Evolutionary conservation across 129 eudicot species (phyloP), one percentile per base, ranked within the genome.

Genomic region (Erigeron canadensis): DNA sequence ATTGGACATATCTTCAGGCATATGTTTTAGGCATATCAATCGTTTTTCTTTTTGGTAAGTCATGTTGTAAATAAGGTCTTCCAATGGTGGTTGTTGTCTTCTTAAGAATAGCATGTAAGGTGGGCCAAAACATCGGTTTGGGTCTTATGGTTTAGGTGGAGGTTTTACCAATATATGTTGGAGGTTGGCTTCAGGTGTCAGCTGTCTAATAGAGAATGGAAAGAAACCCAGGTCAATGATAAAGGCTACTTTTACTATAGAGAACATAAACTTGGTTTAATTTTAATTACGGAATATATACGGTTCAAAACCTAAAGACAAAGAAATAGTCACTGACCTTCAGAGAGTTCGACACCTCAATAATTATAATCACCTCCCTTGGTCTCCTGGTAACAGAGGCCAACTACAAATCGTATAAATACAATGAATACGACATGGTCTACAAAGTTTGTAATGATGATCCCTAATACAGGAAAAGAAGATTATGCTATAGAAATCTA

Each of bases 111-210:
- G 72, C 59, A 3, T 22, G 72, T 46, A 79, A 41, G 87, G 88
- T 78, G 77, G 91, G 87, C 88, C 91, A 80, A 75, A 75, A 84
- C 82, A 81, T 84, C 78, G 87, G 83, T 76, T 83, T 91, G 76
- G 96, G 92, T 83, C 96, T 86, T 86, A 96, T 73, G 96, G 89
- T 85, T 87, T 85, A 79, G 96, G 92, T 88, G 59, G 88, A 73
- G 91, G 91, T 95, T 84, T 89, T 92, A 76, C 16, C 41, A 60
- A 23, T 60, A 63, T 63, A 81, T 82, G 87, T 75, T 72, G 62
- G 67, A 82, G 88, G 88, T 85, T 81, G 91, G 88, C 98, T 89
- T 89, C 87, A 44, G 80, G 75, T 74, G 67, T 85, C 89, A 84
- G 98, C 96, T 89, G 95, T 83, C 85, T 83, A 80, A 80, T 81